A percentile compares a stretch with the other conserved stretches of the same genome.
Evolutionary conservation across 169 alveolate genomes (phyloP).

Genomic region (Perkinsus olseni): DNA sequence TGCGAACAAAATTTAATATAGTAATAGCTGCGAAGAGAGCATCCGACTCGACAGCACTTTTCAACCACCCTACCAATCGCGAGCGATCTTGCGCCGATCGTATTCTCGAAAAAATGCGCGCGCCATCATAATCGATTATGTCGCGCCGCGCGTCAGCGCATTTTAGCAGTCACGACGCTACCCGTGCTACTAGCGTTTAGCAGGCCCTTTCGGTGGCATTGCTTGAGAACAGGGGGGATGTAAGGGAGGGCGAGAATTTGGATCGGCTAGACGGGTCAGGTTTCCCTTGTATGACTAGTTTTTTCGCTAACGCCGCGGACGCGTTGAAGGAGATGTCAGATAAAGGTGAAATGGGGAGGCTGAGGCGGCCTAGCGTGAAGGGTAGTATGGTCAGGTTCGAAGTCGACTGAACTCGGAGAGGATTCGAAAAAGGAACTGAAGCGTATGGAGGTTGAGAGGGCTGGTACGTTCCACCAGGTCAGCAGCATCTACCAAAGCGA

Average conservation of each 20-base stretch:
- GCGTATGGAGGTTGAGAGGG: not conserved
- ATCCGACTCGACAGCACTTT: not conserved
- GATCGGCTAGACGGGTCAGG: not conserved
- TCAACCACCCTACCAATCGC: not conserved
- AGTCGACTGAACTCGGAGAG: not conserved
- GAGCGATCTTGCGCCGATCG: not conserved
- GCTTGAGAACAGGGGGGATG: no score
- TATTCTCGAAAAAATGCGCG: not conserved
- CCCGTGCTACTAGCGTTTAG: no score
- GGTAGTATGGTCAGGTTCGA: not conserved
- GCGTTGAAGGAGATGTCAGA: not conserved
- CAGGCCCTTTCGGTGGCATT: no score
- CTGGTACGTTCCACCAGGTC: not conserved
- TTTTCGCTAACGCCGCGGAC: not conserved
- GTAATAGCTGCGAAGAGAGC: not conserved
- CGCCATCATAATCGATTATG: not conserved
- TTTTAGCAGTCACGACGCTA: no score
- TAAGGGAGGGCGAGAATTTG: not conserved
- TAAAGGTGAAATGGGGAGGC: not conserved
- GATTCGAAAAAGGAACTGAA: not conserved
- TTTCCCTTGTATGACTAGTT: not conserved
- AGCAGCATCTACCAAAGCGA: not conserved
- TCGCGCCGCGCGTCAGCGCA: no score
- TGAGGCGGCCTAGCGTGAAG: not conserved
- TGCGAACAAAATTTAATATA: not conserved